These are phyloP conservation scores for Pythium sp. DNA, from an alignment of 352 stramenopile genomes.

Conservation along the genomic window DNA sequence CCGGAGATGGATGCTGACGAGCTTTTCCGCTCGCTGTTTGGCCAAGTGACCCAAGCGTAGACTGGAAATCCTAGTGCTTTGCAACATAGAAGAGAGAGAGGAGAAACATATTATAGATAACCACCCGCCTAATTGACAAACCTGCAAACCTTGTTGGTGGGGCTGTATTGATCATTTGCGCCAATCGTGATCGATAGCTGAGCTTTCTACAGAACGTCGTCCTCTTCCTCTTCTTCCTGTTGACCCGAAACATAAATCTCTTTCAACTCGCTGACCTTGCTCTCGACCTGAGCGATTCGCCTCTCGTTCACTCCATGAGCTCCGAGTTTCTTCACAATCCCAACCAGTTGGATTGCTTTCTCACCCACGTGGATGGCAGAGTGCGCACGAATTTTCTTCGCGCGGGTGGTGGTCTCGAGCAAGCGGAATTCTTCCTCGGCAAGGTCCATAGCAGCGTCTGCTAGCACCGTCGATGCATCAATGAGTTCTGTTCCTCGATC, in stretches of 20 bases:
- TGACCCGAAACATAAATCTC: slow-evolving; percentile 56
- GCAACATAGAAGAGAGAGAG: slow-evolving; percentile 16
- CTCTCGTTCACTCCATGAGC: slow-evolving; percentile 49
- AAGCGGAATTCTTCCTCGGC: slow-evolving; percentile 77
- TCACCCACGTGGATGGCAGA: slow-evolving; percentile 70
- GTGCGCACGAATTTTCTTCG: slow-evolving; percentile 78
- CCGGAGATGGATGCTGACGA: slow-evolving; percentile 82
- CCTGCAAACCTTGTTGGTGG: slow-evolving; percentile 5
- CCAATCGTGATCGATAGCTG: neutral
- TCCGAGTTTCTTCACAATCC: slow-evolving; percentile 84
- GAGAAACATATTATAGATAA: slow-evolving; percentile 17
- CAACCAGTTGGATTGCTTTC: slow-evolving; percentile 70
- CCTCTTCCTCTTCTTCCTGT: slow-evolving; percentile 81
- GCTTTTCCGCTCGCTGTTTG: slow-evolving; percentile 85
- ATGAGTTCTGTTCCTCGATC: slow-evolving; percentile 62
- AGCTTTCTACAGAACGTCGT: slow-evolving; percentile 75
- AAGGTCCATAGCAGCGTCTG: slow-evolving; percentile 66
- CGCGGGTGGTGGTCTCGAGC: slow-evolving; percentile 59
- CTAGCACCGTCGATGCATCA: slow-evolving; percentile 52
- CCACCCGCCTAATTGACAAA: slow-evolving; percentile 10
- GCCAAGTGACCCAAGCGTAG: slow-evolving; percentile 47
- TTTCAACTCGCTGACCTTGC: slow-evolving; percentile 41
- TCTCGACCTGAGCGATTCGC: slow-evolving; percentile 47
- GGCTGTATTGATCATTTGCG: neutral
- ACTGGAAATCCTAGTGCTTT: slow-evolving; percentile 2